Conservation (phyloP, 768 basidiomycete genomes). For the Xanthoconium stramineum region DNA sequence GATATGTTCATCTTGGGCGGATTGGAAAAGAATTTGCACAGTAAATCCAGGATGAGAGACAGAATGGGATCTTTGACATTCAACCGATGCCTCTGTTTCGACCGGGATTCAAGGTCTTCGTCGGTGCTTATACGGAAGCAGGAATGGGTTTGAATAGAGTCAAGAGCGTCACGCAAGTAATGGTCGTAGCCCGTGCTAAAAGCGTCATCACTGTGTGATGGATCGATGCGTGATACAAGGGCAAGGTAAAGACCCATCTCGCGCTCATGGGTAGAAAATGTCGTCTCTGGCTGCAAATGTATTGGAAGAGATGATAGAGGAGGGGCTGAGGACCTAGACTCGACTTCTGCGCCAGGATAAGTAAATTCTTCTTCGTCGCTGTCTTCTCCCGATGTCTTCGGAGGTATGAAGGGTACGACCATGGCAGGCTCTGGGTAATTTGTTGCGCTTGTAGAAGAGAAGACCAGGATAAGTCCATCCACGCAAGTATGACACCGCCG, state of each 20-base stretch:
- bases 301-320: constrained; percentile 29
- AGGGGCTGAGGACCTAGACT: constrained; percentile 12
- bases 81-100: constrained; percentile 66
- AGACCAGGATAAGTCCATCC: constrained; percentile 67
- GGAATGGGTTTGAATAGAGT: constrained; percentile 61
- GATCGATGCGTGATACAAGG: constrained; percentile 75
- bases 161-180: constrained; percentile 74
- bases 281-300: constrained; percentile 66
- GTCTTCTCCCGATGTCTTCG: constrained; percentile 33
- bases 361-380: constrained; percentile 52
- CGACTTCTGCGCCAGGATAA: constrained; percentile 35
- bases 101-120: constrained; percentile 35
- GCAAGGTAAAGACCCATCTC: constrained; percentile 80
- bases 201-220: constrained; percentile 60
- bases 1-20: constrained; percentile 85
- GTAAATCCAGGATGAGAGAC: constrained; percentile 61
- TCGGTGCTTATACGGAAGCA: constrained; percentile 51
- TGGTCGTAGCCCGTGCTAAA: constrained; percentile 87
- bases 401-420: constrained; percentile 23
- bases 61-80: constrained; percentile 77
- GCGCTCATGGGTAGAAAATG: constrained; percentile 76
- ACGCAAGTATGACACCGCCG: constrained; percentile 63
- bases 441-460: constrained; percentile 70
- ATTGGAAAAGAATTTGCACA: constrained; percentile 82
- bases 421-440: constrained; percentile 63